phyloP scores from a whole-genome alignment of 805 yeast species.

The Jamesozyma rosinii region DNA sequence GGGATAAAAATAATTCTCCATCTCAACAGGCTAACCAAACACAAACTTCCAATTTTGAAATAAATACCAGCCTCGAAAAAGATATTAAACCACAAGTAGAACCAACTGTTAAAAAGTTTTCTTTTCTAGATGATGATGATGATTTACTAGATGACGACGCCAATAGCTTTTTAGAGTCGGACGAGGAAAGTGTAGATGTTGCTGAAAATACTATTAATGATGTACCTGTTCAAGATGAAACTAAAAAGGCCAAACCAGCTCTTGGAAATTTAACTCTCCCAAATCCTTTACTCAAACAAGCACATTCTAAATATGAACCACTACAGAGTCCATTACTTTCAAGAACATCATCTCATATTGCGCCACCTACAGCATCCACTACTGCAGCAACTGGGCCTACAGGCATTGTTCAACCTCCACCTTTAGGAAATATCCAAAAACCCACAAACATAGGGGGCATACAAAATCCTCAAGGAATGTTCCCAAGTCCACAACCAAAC shows the following conservation, averaged over 20 bases:
- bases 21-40: neutral
- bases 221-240: too few relatives aligned
- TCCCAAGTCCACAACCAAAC: neutral
- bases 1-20: neutral
- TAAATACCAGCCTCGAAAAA: neutral
- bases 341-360: neutral
- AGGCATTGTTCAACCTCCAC: constrained; percentile 1
- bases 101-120: constrained; percentile 16
- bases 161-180: neutral
- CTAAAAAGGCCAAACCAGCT: too few relatives aligned
- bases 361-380: neutral
- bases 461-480: neutral
- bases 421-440: neutral
- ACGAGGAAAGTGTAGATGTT: neutral
- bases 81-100: neutral
- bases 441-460: neutral
- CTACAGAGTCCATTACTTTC: neutral
- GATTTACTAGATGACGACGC: constrained; percentile 7
- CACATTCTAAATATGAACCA: constrained; percentile 3
- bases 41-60: neutral
- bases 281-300: neutral
- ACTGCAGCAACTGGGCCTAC: neutral
- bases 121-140: constrained; percentile 34
- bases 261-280: too few relatives aligned
- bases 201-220: too few relatives aligned